Base-by-base conservation (phyloP, 805 yeast species). In the Candida mattraensis region DNA sequence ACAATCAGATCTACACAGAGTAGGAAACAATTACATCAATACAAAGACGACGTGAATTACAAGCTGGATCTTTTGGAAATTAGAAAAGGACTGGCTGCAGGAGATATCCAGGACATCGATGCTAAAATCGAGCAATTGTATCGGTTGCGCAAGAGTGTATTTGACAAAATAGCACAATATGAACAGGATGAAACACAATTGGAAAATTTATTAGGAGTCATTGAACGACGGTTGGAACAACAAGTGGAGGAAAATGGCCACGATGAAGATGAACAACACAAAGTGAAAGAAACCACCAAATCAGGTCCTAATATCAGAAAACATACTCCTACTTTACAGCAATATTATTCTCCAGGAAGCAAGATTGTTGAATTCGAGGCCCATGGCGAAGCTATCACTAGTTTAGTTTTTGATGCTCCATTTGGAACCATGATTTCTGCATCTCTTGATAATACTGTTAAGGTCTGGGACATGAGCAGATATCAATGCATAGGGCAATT, bases 361-460 rank as follows among this genome's bases (percentile, higher is more conserved):
- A 57, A 62, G 25, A 79, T 83, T 18, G 57, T 66, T 23, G 56
- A 67, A 11, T 61, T 80, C 28, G 53, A 65, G 11, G 78, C 79
- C 1, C 86, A 80, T 50, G 66, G 66, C 4, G 76, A 70, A 28
- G 45, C 74, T 3, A 64, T 84, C 15, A 70, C 76, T 1, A 68
- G 78, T 21, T 54, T 83, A 40, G 88, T 80, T 45, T 83, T 83
- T 54, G 87, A 83, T 52, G 65, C 72, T 16, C 91, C 91, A 10
- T 83, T 80, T 58, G 89, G 88, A 2, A 78, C 78, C 1, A 49
- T 87, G 58, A 89, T 87, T 2, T 74, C 89, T 11, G 87, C 95
- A 0, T 76, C 87, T 9, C 62, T 78, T 48, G 95, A 87, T 55
- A 85, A 81, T 54, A 76, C 83, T 0, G 82, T 87, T 3, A 72